A percentile compares a stretch with the other conserved stretches of the same genome.
These are phyloP conservation scores for Psilocybe azurescens DNA, from an alignment of 768 basidiomycete species.

Conservation along the genomic window DNA sequence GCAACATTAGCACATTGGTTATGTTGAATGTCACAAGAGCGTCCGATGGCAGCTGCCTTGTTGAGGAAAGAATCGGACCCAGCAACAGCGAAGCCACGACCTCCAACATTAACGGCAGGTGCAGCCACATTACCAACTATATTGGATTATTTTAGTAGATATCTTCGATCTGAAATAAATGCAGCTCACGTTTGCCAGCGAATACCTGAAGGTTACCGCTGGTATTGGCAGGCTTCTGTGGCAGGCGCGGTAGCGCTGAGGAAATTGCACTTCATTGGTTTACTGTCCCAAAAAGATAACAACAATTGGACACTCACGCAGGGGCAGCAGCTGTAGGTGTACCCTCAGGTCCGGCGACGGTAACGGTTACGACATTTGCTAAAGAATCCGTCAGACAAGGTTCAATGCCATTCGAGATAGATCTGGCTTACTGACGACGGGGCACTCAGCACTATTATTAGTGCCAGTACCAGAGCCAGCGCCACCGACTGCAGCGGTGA, in stretches of 20 bases:
- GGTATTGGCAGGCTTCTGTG: constrained; percentile 10
- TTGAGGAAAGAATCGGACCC: constrained; percentile 54
- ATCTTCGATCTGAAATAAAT: background rate
- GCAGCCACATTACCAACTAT: constrained; percentile 49
- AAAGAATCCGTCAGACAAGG: background rate
- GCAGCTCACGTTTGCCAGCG: constrained; percentile 48
- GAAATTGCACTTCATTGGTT: background rate
- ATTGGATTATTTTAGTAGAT: background rate
- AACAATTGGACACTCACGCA: constrained; percentile 5
- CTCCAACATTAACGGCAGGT: constrained; percentile 50
- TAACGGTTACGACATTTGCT: constrained; percentile 32
- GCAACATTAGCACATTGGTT: constrained; percentile 58
- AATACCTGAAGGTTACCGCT: constrained; percentile 54
- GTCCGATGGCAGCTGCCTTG: constrained; percentile 51
- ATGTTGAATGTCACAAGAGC: constrained; percentile 64
- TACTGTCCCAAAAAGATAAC: background rate
- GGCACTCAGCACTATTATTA: constrained; percentile 5
- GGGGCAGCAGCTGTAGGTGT: constrained; percentile 21
- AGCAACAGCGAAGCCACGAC: constrained; percentile 52
- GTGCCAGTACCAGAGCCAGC: background rate
- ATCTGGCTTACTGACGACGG: constrained; percentile 7
- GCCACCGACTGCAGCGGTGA: constrained; percentile 50
- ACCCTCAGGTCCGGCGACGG: constrained; percentile 17
- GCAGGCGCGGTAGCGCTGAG: constrained; percentile 15
- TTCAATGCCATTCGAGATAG: background rate